Conservation (phyloP, 2,329 filamentous ascomycete genomes). For the Trichoderma polysporum region DNA sequence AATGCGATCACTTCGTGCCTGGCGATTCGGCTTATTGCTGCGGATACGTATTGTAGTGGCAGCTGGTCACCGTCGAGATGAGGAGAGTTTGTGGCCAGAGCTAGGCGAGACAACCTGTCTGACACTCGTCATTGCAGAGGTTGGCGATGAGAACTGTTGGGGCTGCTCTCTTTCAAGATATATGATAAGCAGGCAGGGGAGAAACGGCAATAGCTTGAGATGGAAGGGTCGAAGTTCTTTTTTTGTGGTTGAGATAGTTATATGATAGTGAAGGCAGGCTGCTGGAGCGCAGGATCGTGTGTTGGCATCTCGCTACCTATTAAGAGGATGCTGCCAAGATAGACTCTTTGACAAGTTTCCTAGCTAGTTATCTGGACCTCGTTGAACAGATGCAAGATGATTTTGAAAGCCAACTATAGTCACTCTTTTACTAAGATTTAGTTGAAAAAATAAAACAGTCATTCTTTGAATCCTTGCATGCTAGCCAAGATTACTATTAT, state of each 20-base stretch:
- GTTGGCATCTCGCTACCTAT: neutral
- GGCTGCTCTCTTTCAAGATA: neutral
- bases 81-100: conserved; percentile 2
- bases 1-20: neutral
- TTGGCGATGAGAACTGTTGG: neutral
- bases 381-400: neutral
- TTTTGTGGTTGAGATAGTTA: neutral
- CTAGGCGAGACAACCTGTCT: neutral
- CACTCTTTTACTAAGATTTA: conserved; percentile 27
- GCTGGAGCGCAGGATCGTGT: neutral
- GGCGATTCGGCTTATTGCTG: conserved; percentile 10
- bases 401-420: conserved; percentile 28
- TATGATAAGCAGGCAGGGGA: neutral
- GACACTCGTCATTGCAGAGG: neutral
- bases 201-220: neutral
- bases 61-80: conserved; percentile 8
- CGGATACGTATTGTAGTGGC: neutral
- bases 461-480: conserved; percentile 25
- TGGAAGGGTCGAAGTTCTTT: neutral
- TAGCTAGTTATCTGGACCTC: neutral
- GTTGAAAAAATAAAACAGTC: conserved; percentile 28
- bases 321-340: neutral
- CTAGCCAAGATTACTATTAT: too few relatives aligned
- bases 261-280: neutral
- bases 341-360: neutral